Evolutionary conservation across 2,329 filamentous ascomycete species (phyloP).

Genomic region (Alternaria angustiovoidea): DNA sequence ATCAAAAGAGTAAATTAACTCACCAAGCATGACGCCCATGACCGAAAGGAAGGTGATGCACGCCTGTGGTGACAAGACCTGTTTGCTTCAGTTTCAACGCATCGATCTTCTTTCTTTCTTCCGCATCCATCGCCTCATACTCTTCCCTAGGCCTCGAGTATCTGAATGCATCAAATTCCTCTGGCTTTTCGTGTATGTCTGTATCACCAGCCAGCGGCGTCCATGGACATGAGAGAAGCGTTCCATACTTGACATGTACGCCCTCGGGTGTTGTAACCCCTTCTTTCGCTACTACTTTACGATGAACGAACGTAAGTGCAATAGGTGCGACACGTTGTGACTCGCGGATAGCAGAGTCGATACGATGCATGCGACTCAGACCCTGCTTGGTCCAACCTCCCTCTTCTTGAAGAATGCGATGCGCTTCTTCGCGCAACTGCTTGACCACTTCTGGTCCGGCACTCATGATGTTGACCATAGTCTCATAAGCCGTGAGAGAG

Average conservation of each 20-base stretch:
- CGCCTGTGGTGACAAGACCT: slow-evolving; percentile 63
- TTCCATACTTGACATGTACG: slow-evolving; percentile 25
- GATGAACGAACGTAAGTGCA: slow-evolving; percentile 56
- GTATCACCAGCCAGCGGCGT: slow-evolving; percentile 26
- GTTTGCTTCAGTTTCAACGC: slow-evolving; percentile 49
- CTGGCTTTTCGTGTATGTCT: slow-evolving; percentile 22
- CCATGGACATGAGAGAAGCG: slow-evolving; percentile 31
- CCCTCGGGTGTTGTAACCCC: slow-evolving; percentile 84
- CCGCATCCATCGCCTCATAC: slow-evolving; percentile 26
- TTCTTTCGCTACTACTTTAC: slow-evolving; percentile 67
- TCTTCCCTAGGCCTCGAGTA: slow-evolving; percentile 33
- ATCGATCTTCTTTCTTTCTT: slow-evolving; percentile 29
- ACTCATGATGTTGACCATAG: slow-evolving; percentile 35
- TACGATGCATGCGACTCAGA: slow-evolving; percentile 55
- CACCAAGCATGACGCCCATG: slow-evolving; percentile 62
- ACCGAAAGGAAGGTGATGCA: slow-evolving; percentile 63
- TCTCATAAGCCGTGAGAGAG: slow-evolving; percentile 59
- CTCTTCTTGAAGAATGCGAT: slow-evolving; percentile 45
- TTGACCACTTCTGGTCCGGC: slow-evolving; percentile 25
- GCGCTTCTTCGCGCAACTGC: slow-evolving; percentile 56
- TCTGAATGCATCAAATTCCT: slow-evolving; percentile 36
- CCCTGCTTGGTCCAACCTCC: slow-evolving; percentile 58
- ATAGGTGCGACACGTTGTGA: slow-evolving; percentile 61
- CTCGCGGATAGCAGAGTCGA: slow-evolving; percentile 64
- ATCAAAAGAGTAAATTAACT: slow-evolving; percentile 36